A percentile compares a stretch with the other conserved stretches of the same genome.
phyloP scores from a whole-genome alignment of 345 rosid genomes.

The Arabis alpina region DNA sequence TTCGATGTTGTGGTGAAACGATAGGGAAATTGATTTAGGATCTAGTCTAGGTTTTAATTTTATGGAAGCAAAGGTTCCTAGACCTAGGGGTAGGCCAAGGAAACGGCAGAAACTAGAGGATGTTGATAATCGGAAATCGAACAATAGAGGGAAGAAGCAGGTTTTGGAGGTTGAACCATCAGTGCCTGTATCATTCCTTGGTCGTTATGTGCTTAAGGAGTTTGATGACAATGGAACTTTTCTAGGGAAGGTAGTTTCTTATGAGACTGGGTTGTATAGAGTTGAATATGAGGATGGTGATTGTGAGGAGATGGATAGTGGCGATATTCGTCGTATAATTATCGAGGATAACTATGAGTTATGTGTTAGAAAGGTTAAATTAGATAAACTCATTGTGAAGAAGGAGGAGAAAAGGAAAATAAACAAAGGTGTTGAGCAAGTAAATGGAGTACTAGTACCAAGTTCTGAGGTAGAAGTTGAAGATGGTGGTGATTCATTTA shows the following conservation, averaged over 20 bases:
- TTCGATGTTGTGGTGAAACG: not conserved
- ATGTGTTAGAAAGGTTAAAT: slow-evolving; percentile 48
- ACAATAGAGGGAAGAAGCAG: slow-evolving; percentile 47
- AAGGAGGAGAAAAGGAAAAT: slow-evolving; percentile 49
- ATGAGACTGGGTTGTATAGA: slow-evolving; percentile 76
- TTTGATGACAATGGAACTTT: slow-evolving; percentile 52
- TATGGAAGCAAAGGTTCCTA: slow-evolving; percentile 57
- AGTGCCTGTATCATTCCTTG: slow-evolving; percentile 63
- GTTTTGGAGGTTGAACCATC: slow-evolving; percentile 49
- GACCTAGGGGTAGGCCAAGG: slow-evolving; percentile 77
- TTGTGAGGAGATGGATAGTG: slow-evolving; percentile 74
- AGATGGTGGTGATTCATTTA: slow-evolving; percentile 62
- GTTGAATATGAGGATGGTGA: slow-evolving; percentile 88
- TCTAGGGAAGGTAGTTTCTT: slow-evolving; percentile 71
- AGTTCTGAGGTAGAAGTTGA: slow-evolving; percentile 46
- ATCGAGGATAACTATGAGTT: slow-evolving; percentile 57
- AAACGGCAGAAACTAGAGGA: slow-evolving; percentile 55
- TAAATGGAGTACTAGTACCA: too few species aligned
- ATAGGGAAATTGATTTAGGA: not conserved
- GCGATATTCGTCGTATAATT: slow-evolving; percentile 65
- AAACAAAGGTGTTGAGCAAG: slow-evolving; percentile 41
- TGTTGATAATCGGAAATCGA: slow-evolving; percentile 30
- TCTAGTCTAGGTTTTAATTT: not conserved
- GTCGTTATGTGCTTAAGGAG: slow-evolving; percentile 71
- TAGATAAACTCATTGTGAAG: slow-evolving; percentile 52